Percentiles rank a stretch among this genome's conserved stretches.
These are phyloP conservation scores for Cynara cardunculus DNA, from an alignment of 129 eudicot species.

Conservation along the genomic window DNA sequence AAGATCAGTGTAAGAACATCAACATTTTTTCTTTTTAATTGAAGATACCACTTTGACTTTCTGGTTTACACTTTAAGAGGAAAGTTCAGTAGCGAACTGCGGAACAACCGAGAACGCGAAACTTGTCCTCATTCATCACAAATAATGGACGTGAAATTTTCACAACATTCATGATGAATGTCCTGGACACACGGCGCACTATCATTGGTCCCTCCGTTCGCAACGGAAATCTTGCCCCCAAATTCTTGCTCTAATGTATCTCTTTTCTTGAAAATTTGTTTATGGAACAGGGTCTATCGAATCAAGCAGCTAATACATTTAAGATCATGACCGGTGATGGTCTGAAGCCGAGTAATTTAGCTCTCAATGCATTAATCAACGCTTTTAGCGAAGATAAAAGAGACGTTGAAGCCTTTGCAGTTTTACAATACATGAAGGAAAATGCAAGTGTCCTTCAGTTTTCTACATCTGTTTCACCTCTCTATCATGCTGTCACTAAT, in stretches of 20 bases:
- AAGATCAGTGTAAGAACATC: background rate
- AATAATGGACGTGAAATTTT: no score
- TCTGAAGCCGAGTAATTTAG: slow-evolving; percentile 71
- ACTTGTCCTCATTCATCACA: no score
- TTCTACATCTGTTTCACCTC: background rate
- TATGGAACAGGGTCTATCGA: slow-evolving; percentile 70
- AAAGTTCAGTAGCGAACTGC: no score
- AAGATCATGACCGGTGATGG: slow-evolving; percentile 86
- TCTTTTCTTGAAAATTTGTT: background rate
- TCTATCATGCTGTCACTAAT: background rate
- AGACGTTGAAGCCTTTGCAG: slow-evolving; percentile 86
- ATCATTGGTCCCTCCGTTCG: no score
- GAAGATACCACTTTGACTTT: background rate
- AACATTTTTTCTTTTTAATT: background rate
- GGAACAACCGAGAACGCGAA: no score
- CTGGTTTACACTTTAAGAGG: background rate
- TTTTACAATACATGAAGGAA: slow-evolving; percentile 88
- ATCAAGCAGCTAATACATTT: slow-evolving; percentile 86
- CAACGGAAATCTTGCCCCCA: no score
- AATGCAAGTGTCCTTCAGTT: slow-evolving; percentile 48
- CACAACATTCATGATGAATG: no score
- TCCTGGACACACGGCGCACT: no score
- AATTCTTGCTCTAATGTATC: background rate
- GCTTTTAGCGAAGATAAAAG: slow-evolving; percentile 95
- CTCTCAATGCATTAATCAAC: slow-evolving; percentile 90